Evolutionary conservation across 306 rosid genomes (phyloP).

Genomic region (peach (Prunus persica)): DNA sequence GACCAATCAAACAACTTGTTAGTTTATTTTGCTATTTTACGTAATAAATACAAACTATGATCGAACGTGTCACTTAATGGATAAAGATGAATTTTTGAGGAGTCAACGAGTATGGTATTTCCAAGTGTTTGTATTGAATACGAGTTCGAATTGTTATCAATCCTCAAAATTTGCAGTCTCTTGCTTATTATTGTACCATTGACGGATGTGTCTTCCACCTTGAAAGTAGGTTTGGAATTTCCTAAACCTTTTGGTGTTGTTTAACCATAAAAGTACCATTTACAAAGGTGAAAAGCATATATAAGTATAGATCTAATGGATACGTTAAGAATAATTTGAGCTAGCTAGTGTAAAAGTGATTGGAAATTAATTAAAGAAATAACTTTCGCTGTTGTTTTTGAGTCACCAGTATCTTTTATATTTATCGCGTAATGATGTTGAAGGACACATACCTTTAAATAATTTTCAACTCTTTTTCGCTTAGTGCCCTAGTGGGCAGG

Average conservation of each 20-base stretch:
- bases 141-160: too few species aligned
- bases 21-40: too few species aligned
- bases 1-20: too few species aligned
- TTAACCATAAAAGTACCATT: constrained; percentile 1
- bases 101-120: too few species aligned
- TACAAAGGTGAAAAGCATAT: background rate
- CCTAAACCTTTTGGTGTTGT: background rate
- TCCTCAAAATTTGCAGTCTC: background rate
- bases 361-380: background rate
- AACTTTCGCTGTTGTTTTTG: background rate
- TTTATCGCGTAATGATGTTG: background rate
- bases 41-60: too few species aligned
- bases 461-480: background rate
- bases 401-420: background rate
- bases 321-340: background rate
- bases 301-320: background rate
- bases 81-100: too few species aligned
- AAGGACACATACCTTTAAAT: background rate
- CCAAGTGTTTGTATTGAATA: too few species aligned
- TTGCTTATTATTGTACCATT: background rate
- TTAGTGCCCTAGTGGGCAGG: background rate
- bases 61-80: too few species aligned
- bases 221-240: background rate
- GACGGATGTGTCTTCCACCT: background rate
- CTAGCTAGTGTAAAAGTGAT: background rate